These are phyloP conservation scores for Rosa persica DNA, from an alignment of 306 rosid species.

Conservation along the genomic window DNA sequence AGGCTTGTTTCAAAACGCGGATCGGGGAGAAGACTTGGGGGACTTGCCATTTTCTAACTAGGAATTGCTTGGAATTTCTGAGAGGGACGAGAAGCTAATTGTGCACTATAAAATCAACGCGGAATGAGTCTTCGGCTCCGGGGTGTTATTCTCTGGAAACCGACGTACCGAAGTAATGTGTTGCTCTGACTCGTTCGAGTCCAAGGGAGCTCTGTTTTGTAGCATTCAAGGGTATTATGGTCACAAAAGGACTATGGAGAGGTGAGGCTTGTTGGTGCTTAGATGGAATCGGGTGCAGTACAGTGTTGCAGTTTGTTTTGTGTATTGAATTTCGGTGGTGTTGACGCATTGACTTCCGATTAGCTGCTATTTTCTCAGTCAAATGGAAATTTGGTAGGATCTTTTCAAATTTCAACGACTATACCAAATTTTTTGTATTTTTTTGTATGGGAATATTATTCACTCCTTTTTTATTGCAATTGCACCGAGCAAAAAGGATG, in stretches of 20 bases:
- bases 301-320: neutral
- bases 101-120: neutral
- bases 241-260: neutral
- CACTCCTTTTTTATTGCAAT: too few species aligned
- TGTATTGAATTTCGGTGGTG: neutral
- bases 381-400: neutral
- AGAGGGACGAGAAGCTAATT: neutral
- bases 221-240: neutral
- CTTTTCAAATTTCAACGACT: too few species aligned
- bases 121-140: neutral
- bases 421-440: too few species aligned
- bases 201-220: too few species aligned
- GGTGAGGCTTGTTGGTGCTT: neutral
- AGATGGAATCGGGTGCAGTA: neutral
- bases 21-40: neutral
- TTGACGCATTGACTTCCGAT: neutral
- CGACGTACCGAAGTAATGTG: neutral
- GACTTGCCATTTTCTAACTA: conserved; percentile 10
- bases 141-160: neutral
- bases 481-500: too few species aligned
- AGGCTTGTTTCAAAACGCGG: neutral
- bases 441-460: too few species aligned
- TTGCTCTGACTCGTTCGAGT: neutral
- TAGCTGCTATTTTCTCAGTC: neutral
- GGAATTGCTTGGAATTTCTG: neutral